Evolutionary conservation across 2,329 filamentous ascomycete genomes (phyloP).

Genomic region (Xylaria sp.): DNA sequence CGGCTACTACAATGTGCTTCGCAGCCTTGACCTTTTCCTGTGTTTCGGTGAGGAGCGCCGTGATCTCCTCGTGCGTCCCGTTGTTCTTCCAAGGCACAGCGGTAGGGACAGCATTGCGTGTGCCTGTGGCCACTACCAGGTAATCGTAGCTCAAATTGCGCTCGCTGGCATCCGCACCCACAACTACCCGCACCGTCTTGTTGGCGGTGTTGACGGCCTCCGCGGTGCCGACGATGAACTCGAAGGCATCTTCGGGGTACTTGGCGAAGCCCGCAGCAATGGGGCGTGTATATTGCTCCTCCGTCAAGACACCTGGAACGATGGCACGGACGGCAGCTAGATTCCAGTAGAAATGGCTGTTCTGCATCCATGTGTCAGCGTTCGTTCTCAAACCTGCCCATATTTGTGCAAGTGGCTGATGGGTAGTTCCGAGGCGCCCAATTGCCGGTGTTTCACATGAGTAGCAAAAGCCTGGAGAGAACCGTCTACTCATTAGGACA

Average conservation of each 20-base stretch:
- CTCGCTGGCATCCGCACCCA: conserved; percentile 45
- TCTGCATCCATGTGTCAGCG: conserved; percentile 53
- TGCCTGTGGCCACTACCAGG: conserved; percentile 67
- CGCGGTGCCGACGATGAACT: conserved; percentile 64
- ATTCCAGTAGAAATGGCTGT: conserved; percentile 69
- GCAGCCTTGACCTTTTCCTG: conserved; percentile 58
- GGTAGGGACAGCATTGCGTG: conserved; percentile 54
- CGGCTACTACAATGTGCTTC: conserved; percentile 65
- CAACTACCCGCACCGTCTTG: conserved; percentile 57
- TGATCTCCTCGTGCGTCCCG: conserved; percentile 59
- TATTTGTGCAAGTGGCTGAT: background rate
- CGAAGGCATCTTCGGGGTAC: conserved; percentile 61
- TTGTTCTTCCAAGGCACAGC: conserved; percentile 64
- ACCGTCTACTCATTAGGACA: background rate
- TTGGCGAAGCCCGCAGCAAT: conserved; percentile 61
- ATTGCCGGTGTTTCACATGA: background rate
- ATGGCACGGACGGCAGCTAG: conserved; percentile 66
- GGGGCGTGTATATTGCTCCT: conserved; percentile 62
- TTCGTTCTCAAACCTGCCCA: background rate
- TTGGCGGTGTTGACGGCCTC: conserved; percentile 54
- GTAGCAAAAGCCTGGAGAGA: background rate
- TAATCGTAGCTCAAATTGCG: conserved; percentile 62
- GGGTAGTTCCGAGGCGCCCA: background rate
- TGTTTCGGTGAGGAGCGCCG: conserved; percentile 55
- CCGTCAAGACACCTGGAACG: conserved; percentile 60